These are phyloP conservation scores for Bathelium albidoporum DNA, from an alignment of 495 filamentous ascomycete genomes.

Conservation along the genomic window DNA sequence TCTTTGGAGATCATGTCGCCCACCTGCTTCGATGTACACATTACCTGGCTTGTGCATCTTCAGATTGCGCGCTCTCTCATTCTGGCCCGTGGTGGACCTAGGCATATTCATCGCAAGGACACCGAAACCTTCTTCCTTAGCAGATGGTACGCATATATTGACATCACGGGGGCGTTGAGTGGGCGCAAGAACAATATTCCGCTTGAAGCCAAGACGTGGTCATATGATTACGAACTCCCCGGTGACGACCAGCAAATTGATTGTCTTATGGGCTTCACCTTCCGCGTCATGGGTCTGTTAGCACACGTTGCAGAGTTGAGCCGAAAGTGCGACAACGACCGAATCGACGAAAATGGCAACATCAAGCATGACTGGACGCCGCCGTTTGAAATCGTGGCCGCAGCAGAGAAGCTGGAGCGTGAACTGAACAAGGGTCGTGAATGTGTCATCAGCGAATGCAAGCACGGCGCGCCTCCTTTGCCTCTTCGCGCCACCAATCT, in stretches of 20 bases:
- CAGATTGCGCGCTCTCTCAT: slow-evolving; percentile 69
- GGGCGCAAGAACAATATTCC: slow-evolving; percentile 53
- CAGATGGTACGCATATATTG: slow-evolving; percentile 79
- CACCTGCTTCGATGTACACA: slow-evolving; percentile 62
- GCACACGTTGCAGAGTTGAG: slow-evolving; percentile 66
- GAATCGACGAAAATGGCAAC: slow-evolving; percentile 48
- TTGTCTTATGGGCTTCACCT: slow-evolving; percentile 62
- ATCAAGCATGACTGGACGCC: slow-evolving; percentile 49
- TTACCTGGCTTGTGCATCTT: slow-evolving; percentile 69
- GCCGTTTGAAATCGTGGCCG: slow-evolving; percentile 38
- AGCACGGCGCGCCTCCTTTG: slow-evolving; percentile 20
- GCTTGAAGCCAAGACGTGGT: slow-evolving; percentile 43
- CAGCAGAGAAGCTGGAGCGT: slow-evolving; percentile 46
- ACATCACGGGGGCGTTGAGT: slow-evolving; percentile 66
- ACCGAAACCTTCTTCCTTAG: slow-evolving; percentile 68
- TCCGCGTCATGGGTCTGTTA: slow-evolving; percentile 51
- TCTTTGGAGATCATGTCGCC: slow-evolving; percentile 82
- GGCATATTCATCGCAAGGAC: slow-evolving; percentile 48
- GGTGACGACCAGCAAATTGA: slow-evolving; percentile 37
- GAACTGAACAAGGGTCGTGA: slow-evolving; percentile 40
- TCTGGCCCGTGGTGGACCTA: slow-evolving; percentile 51
- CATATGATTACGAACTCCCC: slow-evolving; percentile 38
- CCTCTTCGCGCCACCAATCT: slow-evolving; percentile 18
- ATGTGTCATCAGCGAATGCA: slow-evolving; percentile 34
- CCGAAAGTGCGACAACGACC: slow-evolving; percentile 56